Percentiles rank a stretch among this genome's conserved stretches.
Conservation (phyloP, 148 eudicot species). For the Dianthus caryophyllus region DNA sequence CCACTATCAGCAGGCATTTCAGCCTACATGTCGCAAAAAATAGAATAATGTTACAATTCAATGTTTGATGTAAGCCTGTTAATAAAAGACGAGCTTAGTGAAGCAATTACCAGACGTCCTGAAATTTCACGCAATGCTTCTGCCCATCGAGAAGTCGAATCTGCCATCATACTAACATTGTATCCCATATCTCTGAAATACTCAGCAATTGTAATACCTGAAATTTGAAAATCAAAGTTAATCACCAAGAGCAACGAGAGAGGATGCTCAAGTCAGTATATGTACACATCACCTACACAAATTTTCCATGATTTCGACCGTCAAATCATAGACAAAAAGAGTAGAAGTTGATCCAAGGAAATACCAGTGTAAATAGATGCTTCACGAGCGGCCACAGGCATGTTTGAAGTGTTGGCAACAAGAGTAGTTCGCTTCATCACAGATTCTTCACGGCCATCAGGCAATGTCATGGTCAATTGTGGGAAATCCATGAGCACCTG, state of each 20-base stretch:
- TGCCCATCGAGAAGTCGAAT: conserved; percentile 99
- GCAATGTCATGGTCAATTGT: conserved; percentile 97
- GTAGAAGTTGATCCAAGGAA: not conserved
- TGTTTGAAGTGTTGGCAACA: conserved; percentile 98
- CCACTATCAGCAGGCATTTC: conserved; percentile 99
- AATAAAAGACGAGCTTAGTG: not conserved
- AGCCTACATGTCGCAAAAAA: conserved; percentile 45
- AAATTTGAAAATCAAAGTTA: conserved; percentile 11
- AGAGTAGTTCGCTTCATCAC: conserved; percentile 99
- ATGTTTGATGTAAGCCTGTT: not conserved
- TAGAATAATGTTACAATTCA: conserved; percentile 8
- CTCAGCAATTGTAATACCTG: conserved; percentile 97
- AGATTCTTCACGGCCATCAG: conserved; percentile 99
- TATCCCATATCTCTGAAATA: conserved; percentile 99
- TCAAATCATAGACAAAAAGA: not conserved
- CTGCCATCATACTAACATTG: conserved; percentile 99
- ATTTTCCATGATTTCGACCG: not conserved
- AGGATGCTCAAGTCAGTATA: not conserved
- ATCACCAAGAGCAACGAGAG: not conserved
- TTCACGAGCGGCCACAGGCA: conserved; percentile 99
- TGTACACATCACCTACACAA: not conserved
- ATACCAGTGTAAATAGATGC: conserved; percentile 97
- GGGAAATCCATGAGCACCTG: conserved; percentile 99
- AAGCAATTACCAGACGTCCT: conserved; percentile 77
- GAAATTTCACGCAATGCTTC: conserved; percentile 99